Evolutionary conservation across 805 yeast genomes (phyloP), one percentile per base, ranked within the genome.

Genomic region (Kuraishia ogatae): DNA sequence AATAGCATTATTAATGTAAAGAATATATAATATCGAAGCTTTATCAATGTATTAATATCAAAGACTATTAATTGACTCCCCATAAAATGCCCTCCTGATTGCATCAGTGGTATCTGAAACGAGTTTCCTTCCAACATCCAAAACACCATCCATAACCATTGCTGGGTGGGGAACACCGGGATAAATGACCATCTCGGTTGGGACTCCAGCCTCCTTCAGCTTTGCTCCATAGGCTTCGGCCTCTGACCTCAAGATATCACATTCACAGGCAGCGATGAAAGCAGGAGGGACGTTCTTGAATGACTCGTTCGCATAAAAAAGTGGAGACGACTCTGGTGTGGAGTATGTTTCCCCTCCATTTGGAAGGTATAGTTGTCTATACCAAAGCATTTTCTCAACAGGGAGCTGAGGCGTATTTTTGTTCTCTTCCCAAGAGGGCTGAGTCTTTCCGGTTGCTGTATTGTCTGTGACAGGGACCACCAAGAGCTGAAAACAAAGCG

Each of bases 101-200:
- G 74, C 72, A 22, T 53, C 48, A 11, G 70, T 66, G 28, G 69
- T 61, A 54, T 72, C 73, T 19, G 59, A 57, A 17, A 71, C 67
- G 55, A 72, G 59, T 23, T 68, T 65, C 50, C 59, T 64, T 4
- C 77, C 77, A 50, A 68, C 68, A 5, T 61, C 62, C 51, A 74
- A 61, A 15, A 67, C 66, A 17, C 62, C 74, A 57, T 74, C 75
- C 80, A 77, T 76, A 24, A 72, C 79, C 78, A 77, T 74, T 2
- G 71, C 76, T 17, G 79, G 70, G 61, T 77, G 82, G 5, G 80
- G 80, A 51, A 73, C 69, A 8, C 80, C 79, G 52, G 63, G 61
- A 59, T 75, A 76, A 35, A 74, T 62, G 3, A 62, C 64, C 15
- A 73, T 58, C 19, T 61, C 61, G 20, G 72, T 66, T 2, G 61